Evolutionary conservation across 495 filamentous ascomycete species (phyloP).

Genomic region (Penicillium fimorum): DNA sequence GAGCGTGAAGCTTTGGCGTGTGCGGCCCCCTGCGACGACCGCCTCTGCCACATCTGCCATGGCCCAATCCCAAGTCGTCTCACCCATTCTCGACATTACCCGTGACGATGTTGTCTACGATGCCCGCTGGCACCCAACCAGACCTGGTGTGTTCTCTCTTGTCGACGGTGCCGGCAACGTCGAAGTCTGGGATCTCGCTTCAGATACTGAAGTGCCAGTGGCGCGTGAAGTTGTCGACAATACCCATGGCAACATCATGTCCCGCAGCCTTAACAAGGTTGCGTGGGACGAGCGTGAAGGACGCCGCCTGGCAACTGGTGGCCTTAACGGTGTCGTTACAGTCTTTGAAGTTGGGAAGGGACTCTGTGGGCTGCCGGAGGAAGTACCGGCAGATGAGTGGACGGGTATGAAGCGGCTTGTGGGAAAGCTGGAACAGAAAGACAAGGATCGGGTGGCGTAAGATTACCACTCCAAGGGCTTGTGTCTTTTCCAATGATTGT

Average conservation of each 20-base stretch:
- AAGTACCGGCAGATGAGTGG: conserved; percentile 85
- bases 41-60: conserved; percentile 43
- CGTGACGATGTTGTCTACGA: conserved; percentile 97
- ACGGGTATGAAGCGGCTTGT: conserved; percentile 82
- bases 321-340: conserved; percentile 82
- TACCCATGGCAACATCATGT: conserved; percentile 52
- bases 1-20: conserved; percentile 96
- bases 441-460: conserved; percentile 42
- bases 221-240: conserved; percentile 51
- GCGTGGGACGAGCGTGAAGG: conserved; percentile 93
- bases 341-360: conserved; percentile 92
- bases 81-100: conserved; percentile 81
- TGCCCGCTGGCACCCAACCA: conserved; percentile 86
- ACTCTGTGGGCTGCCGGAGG: conserved; percentile 70
- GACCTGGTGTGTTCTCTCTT: conserved; percentile 87
- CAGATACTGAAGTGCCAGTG: conserved; percentile 87
- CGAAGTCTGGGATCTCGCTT: conserved; percentile 92
- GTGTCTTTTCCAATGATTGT: conserved; percentile 10
- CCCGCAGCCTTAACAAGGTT: conserved; percentile 84
- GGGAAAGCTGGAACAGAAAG: conserved; percentile 55
- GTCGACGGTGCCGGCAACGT: conserved; percentile 93
- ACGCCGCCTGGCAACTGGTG: conserved; percentile 79
- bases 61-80: conserved; percentile 44
- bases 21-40: conserved; percentile 62
- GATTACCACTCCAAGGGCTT: background rate